Percentiles rank a stretch among this genome's conserved stretches.
These are phyloP conservation scores for Plasmopara viticola DNA, from an alignment of 352 stramenopile species.

Conservation along the genomic window DNA sequence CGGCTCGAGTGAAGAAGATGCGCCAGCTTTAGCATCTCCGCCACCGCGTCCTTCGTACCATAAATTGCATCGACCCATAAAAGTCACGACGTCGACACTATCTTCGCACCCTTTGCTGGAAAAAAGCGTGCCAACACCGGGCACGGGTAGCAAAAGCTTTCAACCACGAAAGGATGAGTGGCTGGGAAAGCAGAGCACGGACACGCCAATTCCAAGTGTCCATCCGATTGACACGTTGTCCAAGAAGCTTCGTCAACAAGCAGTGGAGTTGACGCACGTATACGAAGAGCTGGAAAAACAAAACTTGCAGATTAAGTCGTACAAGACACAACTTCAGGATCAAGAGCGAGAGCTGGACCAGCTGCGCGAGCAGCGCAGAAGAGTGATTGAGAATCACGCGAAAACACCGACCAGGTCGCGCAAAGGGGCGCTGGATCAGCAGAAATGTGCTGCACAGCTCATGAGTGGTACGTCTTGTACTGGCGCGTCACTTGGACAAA, in stretches of 20 bases:
- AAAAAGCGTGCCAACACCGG: constrained; percentile 1
- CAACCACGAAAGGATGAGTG: constrained; percentile 5
- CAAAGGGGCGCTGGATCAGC: constrained; percentile 10
- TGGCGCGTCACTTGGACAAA: constrained; percentile 24
- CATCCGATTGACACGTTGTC: constrained; percentile 60
- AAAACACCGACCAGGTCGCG: constrained; percentile 2
- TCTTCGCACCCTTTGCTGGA: constrained; percentile 1
- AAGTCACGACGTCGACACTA: not conserved
- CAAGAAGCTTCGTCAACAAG: constrained; percentile 70
- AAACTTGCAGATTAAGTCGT: constrained; percentile 30
- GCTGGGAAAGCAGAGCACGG: constrained; percentile 7
- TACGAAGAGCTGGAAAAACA: constrained; percentile 70
- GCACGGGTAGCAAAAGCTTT: not conserved
- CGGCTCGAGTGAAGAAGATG: not conserved
- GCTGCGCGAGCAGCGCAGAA: constrained; percentile 18
- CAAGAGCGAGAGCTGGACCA: constrained; percentile 44
- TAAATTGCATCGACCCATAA: constrained; percentile 3
- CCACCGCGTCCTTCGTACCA: constrained; percentile 14
- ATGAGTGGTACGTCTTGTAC: constrained; percentile 22
- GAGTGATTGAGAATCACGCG: constrained; percentile 10
- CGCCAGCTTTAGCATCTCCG: constrained; percentile 10
- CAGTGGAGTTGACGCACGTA: constrained; percentile 55
- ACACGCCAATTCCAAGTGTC: constrained; percentile 19
- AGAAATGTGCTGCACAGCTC: constrained; percentile 22
- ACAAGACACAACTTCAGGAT: constrained; percentile 33